These are phyloP conservation scores for Monilinia fructigena DNA, from an alignment of 2,329 filamentous ascomycete genomes.

Conservation along the genomic window DNA sequence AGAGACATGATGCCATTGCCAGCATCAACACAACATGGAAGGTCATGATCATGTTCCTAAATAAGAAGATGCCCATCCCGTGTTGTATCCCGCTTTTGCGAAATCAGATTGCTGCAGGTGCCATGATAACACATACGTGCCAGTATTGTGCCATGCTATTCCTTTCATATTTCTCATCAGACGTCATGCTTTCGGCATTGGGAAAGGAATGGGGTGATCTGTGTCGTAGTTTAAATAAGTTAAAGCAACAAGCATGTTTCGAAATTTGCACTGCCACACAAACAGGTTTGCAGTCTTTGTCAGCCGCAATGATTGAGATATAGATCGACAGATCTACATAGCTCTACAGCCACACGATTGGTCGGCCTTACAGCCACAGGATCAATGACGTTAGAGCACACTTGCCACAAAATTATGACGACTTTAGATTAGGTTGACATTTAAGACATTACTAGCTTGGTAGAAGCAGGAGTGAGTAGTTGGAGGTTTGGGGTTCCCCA, in stretches of 20 bases:
- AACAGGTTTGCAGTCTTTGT: neutral
- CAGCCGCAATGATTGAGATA: neutral
- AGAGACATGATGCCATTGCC: neutral
- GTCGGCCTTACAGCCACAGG: constrained; percentile 7
- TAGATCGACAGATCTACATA: neutral
- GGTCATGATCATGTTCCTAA: neutral
- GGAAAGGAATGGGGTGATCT: neutral
- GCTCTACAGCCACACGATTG: neutral
- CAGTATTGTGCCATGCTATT: neutral
- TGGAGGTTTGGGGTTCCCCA: neutral
- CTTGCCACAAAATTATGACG: constrained; percentile 15
- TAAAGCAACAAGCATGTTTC: neutral
- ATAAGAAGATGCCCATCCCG: neutral
- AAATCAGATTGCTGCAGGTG: neutral
- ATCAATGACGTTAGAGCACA: constrained; percentile 1
- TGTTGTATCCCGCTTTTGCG: neutral
- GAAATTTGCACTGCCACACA: constrained; percentile 11
- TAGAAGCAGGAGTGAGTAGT: neutral
- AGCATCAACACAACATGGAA: neutral
- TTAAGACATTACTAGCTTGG: too few relatives aligned
- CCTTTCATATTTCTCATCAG: neutral
- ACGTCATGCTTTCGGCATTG: constrained; percentile 10
- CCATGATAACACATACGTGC: neutral
- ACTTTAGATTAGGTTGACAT: constrained; percentile 9
- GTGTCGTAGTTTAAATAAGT: neutral